Evolutionary conservation across 1,284 basidiomycete genomes (phyloP), one percentile per base, ranked within the genome.

Genomic region (Rhodotorula sp.): DNA sequence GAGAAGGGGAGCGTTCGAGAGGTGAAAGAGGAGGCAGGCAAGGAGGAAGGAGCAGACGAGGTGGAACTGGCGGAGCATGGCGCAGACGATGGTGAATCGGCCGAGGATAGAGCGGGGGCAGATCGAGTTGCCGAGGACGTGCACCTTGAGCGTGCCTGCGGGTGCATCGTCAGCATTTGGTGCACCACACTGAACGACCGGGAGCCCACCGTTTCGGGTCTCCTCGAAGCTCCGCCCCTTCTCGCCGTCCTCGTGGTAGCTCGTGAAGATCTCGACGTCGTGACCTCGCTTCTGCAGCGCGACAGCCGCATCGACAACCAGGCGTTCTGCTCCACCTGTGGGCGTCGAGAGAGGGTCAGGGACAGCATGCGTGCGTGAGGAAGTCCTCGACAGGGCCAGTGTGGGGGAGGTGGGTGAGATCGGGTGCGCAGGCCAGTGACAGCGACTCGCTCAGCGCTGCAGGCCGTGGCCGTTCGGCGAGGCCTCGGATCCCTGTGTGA

Each of bases 271-370:
- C 76, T 89, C 86, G n/a, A 99, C 91, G 0, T 85, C 82, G 79
- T 98, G 94, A 0, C 94, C 95, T 6, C 88, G 84, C 16, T 85
- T 83, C 79, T 97, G 90, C 22, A 99, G 83, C 2, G 91, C 89
- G 0, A 95, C 83, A 0, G 95, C 94, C 24, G 94, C 92, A 80
- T 99, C 95, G n/a, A 98, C 94, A 1, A 99, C 88, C 15, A 98
- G 85, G 55, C 94, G 85, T 81, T 99, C 95, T 1, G 95, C 95
- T 20, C 95, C 95, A 74, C 94, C 94, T 95, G 59, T 26, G 40
- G 16, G 7, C 4, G 20, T n/a, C 4, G 40, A 1, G 3, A 13
- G 26, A 22, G 48, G 26, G 20, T 15, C 47, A 9, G 30, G 26
- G 10, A 24, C n/a, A 18, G 47, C 4, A 6, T 34, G 34, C 34